phyloP scores from a whole-genome alignment of 1,284 basidiomycete species.

The Earliella scabrosa region DNA sequence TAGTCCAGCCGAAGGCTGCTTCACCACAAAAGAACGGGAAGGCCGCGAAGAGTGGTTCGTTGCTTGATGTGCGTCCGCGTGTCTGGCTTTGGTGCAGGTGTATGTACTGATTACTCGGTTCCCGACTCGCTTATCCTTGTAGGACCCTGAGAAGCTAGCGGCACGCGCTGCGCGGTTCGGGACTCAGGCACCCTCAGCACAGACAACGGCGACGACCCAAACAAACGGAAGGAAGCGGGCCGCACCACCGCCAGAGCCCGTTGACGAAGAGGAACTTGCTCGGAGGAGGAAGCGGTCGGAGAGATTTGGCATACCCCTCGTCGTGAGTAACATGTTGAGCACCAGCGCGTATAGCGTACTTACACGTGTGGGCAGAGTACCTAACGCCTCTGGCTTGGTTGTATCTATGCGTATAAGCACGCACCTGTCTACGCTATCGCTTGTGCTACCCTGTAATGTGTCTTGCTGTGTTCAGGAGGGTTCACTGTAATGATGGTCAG shows the following conservation, averaged over 20 bases:
- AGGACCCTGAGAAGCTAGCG: slow-evolving; percentile 54
- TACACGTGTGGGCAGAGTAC: not conserved
- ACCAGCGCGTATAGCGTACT: not conserved
- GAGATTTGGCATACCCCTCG: slow-evolving; percentile 49
- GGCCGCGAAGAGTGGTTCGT: slow-evolving; percentile 11
- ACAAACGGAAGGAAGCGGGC: slow-evolving; percentile 44
- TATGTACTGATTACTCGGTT: not conserved
- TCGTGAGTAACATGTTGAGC: slow-evolving; percentile 14
- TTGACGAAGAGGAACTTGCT: slow-evolving; percentile 62
- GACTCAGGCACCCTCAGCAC: slow-evolving; percentile 15
- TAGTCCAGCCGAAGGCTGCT: slow-evolving; percentile 47
- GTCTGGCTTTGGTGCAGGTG: too few species aligned
- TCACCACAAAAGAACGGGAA: slow-evolving; percentile 17
- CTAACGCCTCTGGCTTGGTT: not conserved
- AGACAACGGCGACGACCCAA: slow-evolving; percentile 12
- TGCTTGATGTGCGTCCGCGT: slow-evolving; percentile 34
- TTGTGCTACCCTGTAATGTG: slow-evolving; percentile 5
- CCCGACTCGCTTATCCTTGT: not conserved
- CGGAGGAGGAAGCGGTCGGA: slow-evolving; percentile 64
- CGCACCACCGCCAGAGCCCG: slow-evolving; percentile 41
- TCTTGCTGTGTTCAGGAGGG: not conserved
- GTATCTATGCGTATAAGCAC: not conserved
- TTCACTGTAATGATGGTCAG: not conserved
- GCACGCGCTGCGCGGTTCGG: slow-evolving; percentile 59
- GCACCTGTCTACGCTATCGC: slow-evolving; percentile 4